Percentiles rank a stretch among this genome's conserved stretches.
phyloP scores from a whole-genome alignment of 2,329 filamentous ascomycete species.

The Nemania sp. region DNA sequence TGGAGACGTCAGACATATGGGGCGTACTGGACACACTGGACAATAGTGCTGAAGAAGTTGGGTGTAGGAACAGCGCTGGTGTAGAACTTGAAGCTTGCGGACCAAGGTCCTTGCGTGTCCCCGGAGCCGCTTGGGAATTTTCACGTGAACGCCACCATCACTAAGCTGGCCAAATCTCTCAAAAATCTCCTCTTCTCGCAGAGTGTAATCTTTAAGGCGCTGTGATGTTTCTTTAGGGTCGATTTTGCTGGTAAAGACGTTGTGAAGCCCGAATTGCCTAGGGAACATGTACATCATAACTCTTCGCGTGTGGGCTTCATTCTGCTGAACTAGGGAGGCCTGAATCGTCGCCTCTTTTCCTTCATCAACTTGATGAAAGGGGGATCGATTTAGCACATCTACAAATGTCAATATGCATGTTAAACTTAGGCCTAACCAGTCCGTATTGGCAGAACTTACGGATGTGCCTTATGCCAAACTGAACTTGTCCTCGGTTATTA shows the following conservation, averaged over 20 bases:
- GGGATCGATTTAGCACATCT: slow-evolving; percentile 82
- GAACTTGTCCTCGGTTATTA: slow-evolving; percentile 68
- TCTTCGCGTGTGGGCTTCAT: slow-evolving; percentile 63
- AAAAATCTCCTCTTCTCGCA: slow-evolving; percentile 80
- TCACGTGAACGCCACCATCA: slow-evolving; percentile 34
- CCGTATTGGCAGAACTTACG: slow-evolving; percentile 60
- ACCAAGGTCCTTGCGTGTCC: slow-evolving; percentile 65
- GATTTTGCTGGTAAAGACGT: slow-evolving; percentile 79
- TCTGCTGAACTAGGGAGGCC: slow-evolving; percentile 32
- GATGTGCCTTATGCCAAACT: slow-evolving; percentile 78
- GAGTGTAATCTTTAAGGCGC: slow-evolving; percentile 80
- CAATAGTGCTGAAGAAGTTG: slow-evolving; percentile 82
- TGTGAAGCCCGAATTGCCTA: slow-evolving; percentile 85
- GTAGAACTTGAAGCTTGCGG: slow-evolving; percentile 69
- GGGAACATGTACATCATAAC: slow-evolving; percentile 95
- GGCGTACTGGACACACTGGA: slow-evolving; percentile 57
- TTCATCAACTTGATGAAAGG: slow-evolving; percentile 39
- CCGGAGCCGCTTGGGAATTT: slow-evolving; percentile 70
- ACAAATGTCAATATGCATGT: slow-evolving; percentile 4
- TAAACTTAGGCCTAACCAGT: slow-evolving; percentile 12
- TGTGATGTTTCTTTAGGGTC: slow-evolving; percentile 70
- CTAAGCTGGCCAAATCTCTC: slow-evolving; percentile 42
- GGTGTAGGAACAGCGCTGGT: slow-evolving; percentile 78
- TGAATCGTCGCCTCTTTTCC: slow-evolving; percentile 6
- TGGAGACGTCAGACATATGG: background rate